A percentile compares a stretch with the other conserved stretches of the same genome.
Evolutionary conservation across 202 grass and related monocot genomes (phyloP).

Genomic region (Schoenoplectus tabernaemontani): DNA sequence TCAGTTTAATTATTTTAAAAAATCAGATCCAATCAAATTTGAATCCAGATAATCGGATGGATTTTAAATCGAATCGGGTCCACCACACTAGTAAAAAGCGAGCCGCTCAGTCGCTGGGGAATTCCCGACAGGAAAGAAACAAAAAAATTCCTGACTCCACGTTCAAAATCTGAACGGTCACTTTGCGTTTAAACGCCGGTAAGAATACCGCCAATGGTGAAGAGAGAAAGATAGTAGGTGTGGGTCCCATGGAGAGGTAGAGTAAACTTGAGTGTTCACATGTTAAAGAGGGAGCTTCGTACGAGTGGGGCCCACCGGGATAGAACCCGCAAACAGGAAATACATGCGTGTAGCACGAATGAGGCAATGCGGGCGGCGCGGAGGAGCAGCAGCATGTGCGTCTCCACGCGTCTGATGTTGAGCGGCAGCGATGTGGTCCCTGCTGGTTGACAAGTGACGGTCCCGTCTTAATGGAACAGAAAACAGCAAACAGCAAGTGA

Average conservation of each 20-base stretch:
- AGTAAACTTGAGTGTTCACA: constrained; percentile 25
- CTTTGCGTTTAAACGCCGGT: not conserved
- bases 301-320: not conserved
- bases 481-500: not conserved
- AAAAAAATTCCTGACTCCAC: not conserved
- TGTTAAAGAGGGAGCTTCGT: not conserved
- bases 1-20: too few species aligned
- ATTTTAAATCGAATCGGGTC: too few species aligned
- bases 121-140: constrained; percentile 25
- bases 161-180: not conserved
- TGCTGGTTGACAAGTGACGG: not conserved
- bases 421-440: not conserved
- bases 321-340: constrained; percentile 9
- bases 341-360: constrained; percentile 22
- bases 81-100: not conserved
- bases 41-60: too few species aligned
- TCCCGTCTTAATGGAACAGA: not conserved
- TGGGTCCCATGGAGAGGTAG: not conserved
- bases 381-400: not conserved
- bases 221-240: not conserved
- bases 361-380: constrained; percentile 18
- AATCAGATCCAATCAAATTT: too few species aligned
- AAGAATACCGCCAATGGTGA: not conserved
- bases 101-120: constrained; percentile 15
- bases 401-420: not conserved